Evolutionary conservation across 2,329 filamentous ascomycete species (phyloP).

Genomic region (Phaeoacremonium minimum): DNA sequence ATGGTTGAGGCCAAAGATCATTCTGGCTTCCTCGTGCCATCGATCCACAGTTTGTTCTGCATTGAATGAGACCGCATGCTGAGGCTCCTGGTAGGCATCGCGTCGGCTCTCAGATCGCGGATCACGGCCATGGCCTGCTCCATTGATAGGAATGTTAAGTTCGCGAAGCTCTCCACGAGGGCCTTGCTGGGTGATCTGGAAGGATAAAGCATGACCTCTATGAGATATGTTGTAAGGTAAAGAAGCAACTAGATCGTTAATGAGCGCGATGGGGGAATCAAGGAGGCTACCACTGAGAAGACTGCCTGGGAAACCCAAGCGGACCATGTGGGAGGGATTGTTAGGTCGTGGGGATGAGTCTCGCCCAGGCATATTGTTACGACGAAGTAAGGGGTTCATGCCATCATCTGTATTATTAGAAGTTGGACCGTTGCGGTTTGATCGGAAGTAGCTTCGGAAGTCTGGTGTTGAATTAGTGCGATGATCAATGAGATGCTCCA

Average conservation of each 20-base stretch:
- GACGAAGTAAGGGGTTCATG: constrained; percentile 79
- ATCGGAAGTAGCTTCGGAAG: constrained; percentile 47
- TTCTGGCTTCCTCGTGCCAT: constrained; percentile 85
- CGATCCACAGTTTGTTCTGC: constrained; percentile 68
- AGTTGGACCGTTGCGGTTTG: constrained; percentile 48
- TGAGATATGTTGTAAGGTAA: constrained; percentile 40
- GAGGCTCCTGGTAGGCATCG: constrained; percentile 54
- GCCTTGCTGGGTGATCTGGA: constrained; percentile 51
- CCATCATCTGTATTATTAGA: constrained; percentile 70
- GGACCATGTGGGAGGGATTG: constrained; percentile 43
- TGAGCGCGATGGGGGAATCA: constrained; percentile 48
- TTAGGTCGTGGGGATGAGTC: constrained; percentile 44
- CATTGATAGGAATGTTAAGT: constrained; percentile 33
- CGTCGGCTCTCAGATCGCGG: constrained; percentile 43
- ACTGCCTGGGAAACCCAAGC: constrained; percentile 41
- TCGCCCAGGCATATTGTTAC: constrained; percentile 38
- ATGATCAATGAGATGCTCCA: constrained; percentile 2
- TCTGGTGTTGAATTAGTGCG: constrained; percentile 24
- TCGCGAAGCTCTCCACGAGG: constrained; percentile 49
- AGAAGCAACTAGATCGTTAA: constrained; percentile 53
- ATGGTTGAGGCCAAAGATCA: constrained; percentile 71
- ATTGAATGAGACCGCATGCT: constrained; percentile 72
- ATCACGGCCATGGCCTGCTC: constrained; percentile 28
- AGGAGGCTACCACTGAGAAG: constrained; percentile 35
- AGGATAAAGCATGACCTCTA: constrained; percentile 50